Percentiles rank a stretch among this genome's conserved stretches.
Conservation (phyloP, 106 monocot genomes). For the Vanilla planifolia region DNA sequence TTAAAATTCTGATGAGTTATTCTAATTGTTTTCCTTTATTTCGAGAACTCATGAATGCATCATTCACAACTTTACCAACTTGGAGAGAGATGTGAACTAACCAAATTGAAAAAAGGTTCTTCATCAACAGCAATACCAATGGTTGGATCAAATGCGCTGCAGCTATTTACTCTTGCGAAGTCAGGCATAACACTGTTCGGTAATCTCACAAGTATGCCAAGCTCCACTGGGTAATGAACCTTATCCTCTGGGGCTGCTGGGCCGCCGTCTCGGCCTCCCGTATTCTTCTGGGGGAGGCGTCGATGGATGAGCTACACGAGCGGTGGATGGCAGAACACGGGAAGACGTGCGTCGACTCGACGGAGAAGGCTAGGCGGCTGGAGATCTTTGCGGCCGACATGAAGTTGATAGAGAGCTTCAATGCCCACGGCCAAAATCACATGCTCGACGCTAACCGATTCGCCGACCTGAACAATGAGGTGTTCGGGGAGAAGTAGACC, state of each 20-base stretch:
- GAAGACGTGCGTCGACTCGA: neutral
- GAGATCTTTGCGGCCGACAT: slow-evolving; percentile 8
- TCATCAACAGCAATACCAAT: no score
- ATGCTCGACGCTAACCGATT: slow-evolving; percentile 7
- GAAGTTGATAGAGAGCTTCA: slow-evolving; percentile 6
- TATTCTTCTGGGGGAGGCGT: neutral
- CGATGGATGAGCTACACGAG: slow-evolving; percentile 6
- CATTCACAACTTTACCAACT: no score
- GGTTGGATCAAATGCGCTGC: no score
- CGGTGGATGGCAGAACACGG: slow-evolving; percentile 5
- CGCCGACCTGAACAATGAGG: slow-evolving; percentile 3
- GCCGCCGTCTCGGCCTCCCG: neutral
- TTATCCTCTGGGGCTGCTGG: no score
- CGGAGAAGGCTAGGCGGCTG: slow-evolving; percentile 6
- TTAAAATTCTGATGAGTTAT: no score
- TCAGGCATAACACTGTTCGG: no score
- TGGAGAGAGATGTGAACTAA: no score
- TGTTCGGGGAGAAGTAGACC: neutral
- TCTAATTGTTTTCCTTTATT: no score
- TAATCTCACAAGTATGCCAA: no score
- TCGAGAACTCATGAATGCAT: no score
- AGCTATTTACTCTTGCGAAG: no score
- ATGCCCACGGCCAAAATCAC: slow-evolving; percentile 2
- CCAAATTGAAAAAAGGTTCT: no score
- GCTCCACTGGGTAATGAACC: neutral